These are phyloP conservation scores for Saccharomycopsis selenospora DNA, from an alignment of 805 yeast genomes.

Conservation along the genomic window DNA sequence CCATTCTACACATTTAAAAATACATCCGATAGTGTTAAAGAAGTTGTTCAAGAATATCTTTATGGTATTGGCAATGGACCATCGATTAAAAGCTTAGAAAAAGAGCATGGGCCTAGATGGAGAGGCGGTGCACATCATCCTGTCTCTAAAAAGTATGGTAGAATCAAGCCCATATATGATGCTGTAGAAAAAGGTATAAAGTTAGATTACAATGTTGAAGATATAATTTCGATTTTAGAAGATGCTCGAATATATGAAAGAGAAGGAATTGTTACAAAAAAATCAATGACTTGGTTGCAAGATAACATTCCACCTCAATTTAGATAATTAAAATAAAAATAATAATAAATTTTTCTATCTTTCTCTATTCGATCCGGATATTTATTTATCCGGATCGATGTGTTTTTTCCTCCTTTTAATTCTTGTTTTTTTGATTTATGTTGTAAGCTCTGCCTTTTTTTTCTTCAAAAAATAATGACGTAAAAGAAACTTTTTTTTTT, in stretches of 20 bases:
- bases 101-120: constrained; percentile 22
- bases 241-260: constrained; percentile 5
- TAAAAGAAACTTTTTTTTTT: too few species aligned
- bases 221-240: constrained; percentile 10
- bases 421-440: too few species aligned
- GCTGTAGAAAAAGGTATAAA: constrained; percentile 14
- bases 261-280: constrained; percentile 12
- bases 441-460: too few species aligned
- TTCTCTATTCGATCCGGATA: too few species aligned
- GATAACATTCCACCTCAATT: constrained; percentile 16
- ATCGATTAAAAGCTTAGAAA: constrained; percentile 20
- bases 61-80: constrained; percentile 22
- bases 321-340: neutral
- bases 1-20: constrained; percentile 10
- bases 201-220: constrained; percentile 7
- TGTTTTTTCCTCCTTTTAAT: too few species aligned
- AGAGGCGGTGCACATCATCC: constrained; percentile 24
- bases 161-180: constrained; percentile 19
- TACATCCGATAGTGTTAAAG: constrained; percentile 7
- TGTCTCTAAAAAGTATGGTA: constrained; percentile 20
- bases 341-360: neutral
- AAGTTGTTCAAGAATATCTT: constrained; percentile 17
- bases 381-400: too few species aligned
- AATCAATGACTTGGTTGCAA: constrained; percentile 17
- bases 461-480: too few species aligned